Evolutionary conservation across 768 basidiomycete species (phyloP).

Genomic region (Boletus huronensis): DNA sequence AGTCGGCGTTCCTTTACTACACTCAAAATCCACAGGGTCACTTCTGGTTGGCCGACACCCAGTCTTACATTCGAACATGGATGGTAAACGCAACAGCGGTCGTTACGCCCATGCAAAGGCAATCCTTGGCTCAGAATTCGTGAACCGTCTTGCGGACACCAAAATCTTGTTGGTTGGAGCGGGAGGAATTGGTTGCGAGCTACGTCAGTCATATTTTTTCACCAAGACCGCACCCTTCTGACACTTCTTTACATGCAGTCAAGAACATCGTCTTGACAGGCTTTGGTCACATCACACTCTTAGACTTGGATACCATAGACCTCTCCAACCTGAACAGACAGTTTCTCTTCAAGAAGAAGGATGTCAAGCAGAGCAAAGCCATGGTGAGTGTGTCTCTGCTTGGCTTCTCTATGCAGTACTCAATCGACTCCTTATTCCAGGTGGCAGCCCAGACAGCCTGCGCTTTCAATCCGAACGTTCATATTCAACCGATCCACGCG

Average conservation of each 20-base stretch:
- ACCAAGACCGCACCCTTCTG: not conserved
- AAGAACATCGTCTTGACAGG: constrained; percentile 95
- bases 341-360: constrained; percentile 95
- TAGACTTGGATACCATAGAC: constrained; percentile 98
- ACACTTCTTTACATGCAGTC: constrained; percentile 46
- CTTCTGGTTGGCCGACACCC: not conserved
- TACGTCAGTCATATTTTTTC: constrained; percentile 50
- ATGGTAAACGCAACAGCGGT: constrained; percentile 14
- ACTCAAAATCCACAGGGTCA: not conserved
- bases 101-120: constrained; percentile 65
- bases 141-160: constrained; percentile 54
- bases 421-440: constrained; percentile 33
- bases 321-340: constrained; percentile 96
- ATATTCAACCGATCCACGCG: constrained; percentile 84
- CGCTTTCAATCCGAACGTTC: constrained; percentile 84
- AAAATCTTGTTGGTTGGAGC: constrained; percentile 89
- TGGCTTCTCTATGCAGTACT: not conserved
- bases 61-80: not conserved
- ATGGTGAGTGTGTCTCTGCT: constrained; percentile 45
- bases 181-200: constrained; percentile 96
- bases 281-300: constrained; percentile 86
- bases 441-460: constrained; percentile 80
- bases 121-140: constrained; percentile 75
- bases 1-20: not conserved
- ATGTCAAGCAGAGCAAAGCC: constrained; percentile 96